phyloP scores from a whole-genome alignment of 805 yeast genomes.

The Jamesozyma gamospora region DNA sequence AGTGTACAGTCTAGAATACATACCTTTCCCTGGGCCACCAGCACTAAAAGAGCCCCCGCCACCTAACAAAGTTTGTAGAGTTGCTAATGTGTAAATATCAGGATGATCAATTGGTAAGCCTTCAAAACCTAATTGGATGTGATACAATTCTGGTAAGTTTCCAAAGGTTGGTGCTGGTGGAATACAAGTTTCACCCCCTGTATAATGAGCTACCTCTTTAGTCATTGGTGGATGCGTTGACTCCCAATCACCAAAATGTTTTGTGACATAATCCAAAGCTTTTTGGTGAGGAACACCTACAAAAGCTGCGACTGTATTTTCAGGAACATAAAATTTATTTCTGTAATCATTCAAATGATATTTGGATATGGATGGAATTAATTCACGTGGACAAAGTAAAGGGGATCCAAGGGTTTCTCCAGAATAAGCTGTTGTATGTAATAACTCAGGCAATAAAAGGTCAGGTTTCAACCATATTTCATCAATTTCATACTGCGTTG shows the following conservation, averaged over 20 bases:
- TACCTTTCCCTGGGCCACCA: constrained; percentile 98
- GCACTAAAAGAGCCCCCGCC: constrained; percentile 98
- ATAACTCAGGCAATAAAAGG: constrained; percentile 75
- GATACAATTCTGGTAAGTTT: constrained; percentile 68
- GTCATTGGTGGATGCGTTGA: constrained; percentile 19
- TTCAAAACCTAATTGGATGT: constrained; percentile 79
- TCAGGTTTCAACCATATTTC: constrained; percentile 82
- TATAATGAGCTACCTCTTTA: constrained; percentile 38
- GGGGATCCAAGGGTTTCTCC: constrained; percentile 78
- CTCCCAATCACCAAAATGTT: constrained; percentile 56
- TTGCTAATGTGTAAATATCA: constrained; percentile 84
- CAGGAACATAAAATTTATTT: constrained; percentile 60
- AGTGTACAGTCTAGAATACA: constrained; percentile 90
- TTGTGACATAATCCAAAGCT: constrained; percentile 55
- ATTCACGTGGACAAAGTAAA: constrained; percentile 65
- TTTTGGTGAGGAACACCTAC: constrained; percentile 68
- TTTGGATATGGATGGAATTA: constrained; percentile 45
- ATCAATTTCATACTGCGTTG: constrained; percentile 71
- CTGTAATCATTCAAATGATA: constrained; percentile 52
- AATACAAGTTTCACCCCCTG: constrained; percentile 49
- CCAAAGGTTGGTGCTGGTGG: constrained; percentile 50
- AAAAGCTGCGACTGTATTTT: constrained; percentile 74
- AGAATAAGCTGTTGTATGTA: constrained; percentile 72
- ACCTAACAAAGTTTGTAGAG: constrained; percentile 81
- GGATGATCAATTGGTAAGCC: constrained; percentile 75